Conservation (phyloP, 1,284 basidiomycete genomes). For the Apiotrichum laibachii region DNA sequence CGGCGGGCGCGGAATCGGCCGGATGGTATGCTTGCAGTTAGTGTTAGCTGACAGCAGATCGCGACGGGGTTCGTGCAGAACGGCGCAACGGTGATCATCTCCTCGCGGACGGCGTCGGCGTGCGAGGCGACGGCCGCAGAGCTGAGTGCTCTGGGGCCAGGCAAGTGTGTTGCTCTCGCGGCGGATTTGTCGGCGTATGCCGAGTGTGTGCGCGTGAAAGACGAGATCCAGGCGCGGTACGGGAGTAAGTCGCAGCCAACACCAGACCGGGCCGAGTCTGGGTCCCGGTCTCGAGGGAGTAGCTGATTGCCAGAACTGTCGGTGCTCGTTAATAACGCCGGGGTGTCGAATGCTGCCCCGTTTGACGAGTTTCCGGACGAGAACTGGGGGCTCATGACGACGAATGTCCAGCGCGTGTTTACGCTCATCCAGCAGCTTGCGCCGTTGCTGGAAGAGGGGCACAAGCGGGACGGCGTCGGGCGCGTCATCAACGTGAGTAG, state of each 20-base stretch:
- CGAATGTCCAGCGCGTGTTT: slow-evolving; percentile 67
- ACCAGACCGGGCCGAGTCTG: no score
- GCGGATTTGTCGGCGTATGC: slow-evolving; percentile 60
- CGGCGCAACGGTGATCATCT: slow-evolving; percentile 48
- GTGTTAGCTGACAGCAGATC: slow-evolving; percentile 30
- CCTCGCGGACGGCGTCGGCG: slow-evolving; percentile 38
- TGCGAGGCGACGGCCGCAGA: slow-evolving; percentile 49
- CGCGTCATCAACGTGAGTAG: slow-evolving; percentile 63
- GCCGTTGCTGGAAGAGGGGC: slow-evolving; percentile 60
- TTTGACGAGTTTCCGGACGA: slow-evolving; percentile 60
- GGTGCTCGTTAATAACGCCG: slow-evolving; percentile 63
- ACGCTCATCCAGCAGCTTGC: slow-evolving; percentile 64
- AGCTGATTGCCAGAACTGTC: slow-evolving; percentile 51
- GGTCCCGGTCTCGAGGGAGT: neutral
- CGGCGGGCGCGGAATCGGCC: neutral
- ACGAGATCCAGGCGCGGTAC: slow-evolving; percentile 56
- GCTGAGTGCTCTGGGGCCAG: slow-evolving; percentile 58
- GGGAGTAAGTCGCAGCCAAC: slow-evolving; percentile 30
- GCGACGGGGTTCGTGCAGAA: slow-evolving; percentile 42
- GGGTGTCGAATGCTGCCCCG: slow-evolving; percentile 61
- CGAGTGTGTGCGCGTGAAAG: slow-evolving; percentile 57
- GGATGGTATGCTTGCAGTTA: neutral
- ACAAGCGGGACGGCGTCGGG: slow-evolving; percentile 54
- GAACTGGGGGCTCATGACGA: slow-evolving; percentile 54
- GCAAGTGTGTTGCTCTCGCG: slow-evolving; percentile 57